Evolutionary conservation across 2,329 filamentous ascomycete genomes (phyloP).

Genomic region (Calonectria fujianensis): DNA sequence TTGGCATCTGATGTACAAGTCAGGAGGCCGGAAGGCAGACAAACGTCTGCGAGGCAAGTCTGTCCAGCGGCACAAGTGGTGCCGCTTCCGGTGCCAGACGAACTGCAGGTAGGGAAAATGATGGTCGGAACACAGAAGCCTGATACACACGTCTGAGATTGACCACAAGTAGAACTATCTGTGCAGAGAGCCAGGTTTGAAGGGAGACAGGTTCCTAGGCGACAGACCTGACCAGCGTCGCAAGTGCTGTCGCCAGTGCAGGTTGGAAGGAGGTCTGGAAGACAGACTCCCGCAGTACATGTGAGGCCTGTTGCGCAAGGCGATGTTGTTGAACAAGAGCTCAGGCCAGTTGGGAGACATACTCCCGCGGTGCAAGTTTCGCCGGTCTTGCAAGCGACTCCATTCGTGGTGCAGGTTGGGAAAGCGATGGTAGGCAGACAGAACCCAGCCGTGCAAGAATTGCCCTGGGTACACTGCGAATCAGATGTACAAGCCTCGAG

Average conservation of each 20-base stretch:
- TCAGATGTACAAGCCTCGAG: conserved; percentile 11
- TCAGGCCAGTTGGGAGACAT: conserved; percentile 22
- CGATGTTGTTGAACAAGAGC: not conserved
- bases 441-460: conserved; percentile 24
- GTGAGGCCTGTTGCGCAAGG: not conserved
- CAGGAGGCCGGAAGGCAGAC: conserved; percentile 1
- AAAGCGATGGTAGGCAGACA: conserved; percentile 18
- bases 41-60: conserved; percentile 21
- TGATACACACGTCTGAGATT: not conserved
- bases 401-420: not conserved
- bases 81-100: not conserved
- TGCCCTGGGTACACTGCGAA: conserved; percentile 3
- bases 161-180: not conserved
- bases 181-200: not conserved
- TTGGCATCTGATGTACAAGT: not conserved
- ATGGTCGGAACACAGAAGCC: conserved; percentile 19
- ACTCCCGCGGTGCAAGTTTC: conserved; percentile 12
- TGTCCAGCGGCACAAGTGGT: conserved; percentile 14
- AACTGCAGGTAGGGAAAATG: not conserved
- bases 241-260: conserved; percentile 22
- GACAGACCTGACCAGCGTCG: conserved; percentile 6
- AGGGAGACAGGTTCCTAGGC: conserved; percentile 21
- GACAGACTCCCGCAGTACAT: conserved; percentile 19
- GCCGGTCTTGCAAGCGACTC: not conserved
- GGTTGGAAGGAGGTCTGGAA: conserved; percentile 4